Base-by-base conservation (phyloP, 129 eudicot genomes). In the Tagetes erecta region DNA sequence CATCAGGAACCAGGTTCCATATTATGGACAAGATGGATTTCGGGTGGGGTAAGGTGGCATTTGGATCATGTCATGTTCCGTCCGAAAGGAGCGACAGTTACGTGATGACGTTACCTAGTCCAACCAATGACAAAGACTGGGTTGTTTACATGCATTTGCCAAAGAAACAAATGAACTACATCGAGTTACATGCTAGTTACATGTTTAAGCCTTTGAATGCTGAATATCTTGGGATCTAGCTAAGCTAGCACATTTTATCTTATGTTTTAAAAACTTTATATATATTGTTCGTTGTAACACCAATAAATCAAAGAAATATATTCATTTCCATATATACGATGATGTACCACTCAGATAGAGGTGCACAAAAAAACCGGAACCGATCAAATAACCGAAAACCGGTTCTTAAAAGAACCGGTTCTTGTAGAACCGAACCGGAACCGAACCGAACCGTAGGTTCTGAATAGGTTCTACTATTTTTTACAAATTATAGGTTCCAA, bases 21-120 rank as follows among this genome's bases (percentile, higher is more conserved):
- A 62, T 40, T 38, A 84, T 81, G 64, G 41, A 63, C 35, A 55
- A 78, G 58, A 66, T 89, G 80, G 86, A 89, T 33, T 87, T 89
- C n/a, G 92, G 96, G 64, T 89, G 92, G 92, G 96, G 96, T 0
- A 35, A 37, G 13, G 83, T 85, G 67, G 70, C 20, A 2, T 87
- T 89, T 10, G 89, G 92, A 30, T 87, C 90, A 11, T 87, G 85
- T 66, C 85, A 87, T 79, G 81, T 83, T 33, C 87, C 87, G 0
- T 83, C 84, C 58, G 77, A 69, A 5, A 85, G 76, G 39, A 64
- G 52, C 9, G 80, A 84, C 9, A 82, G 87, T 9, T 84, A 78
- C 30, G 87, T 85, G 2, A 83, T 90, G 90, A 88, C 96, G 36
- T 70, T 87, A 78, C 83, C 87, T 1, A 79, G 86, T 39, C 83